Evolutionary conservation across 2,329 filamentous ascomycete species (phyloP).

Genomic region (Botryotinia convoluta): DNA sequence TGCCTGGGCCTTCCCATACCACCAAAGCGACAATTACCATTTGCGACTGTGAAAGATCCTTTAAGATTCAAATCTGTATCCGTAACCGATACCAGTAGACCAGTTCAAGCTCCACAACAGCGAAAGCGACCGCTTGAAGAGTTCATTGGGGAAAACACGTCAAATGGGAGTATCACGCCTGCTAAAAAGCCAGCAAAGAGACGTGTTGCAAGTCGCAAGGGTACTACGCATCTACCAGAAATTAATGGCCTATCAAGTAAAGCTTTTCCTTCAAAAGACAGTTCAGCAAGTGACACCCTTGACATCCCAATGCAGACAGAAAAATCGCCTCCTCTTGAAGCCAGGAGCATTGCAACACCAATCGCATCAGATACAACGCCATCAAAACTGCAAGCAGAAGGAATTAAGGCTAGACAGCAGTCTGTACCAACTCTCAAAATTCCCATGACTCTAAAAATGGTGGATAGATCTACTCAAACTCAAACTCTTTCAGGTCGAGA

Average conservation of each 20-base stretch:
- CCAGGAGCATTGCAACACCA: constrained; percentile 27
- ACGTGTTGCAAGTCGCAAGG: constrained; percentile 3
- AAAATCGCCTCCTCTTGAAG: constrained; percentile 26
- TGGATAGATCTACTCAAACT: constrained; percentile 36
- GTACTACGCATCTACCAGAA: background rate
- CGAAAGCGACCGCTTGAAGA: constrained; percentile 8
- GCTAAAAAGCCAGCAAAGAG: background rate
- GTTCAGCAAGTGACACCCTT: background rate
- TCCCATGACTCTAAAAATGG: constrained; percentile 30
- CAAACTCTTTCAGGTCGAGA: constrained; percentile 27
- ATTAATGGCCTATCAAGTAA: background rate
- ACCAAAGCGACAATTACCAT: constrained; percentile 34
- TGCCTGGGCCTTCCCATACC: constrained; percentile 26
- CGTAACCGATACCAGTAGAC: background rate
- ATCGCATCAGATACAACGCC: constrained; percentile 22
- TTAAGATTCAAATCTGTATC: background rate
- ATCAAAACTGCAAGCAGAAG: constrained; percentile 23
- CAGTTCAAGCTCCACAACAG: background rate
- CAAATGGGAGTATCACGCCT: background rate
- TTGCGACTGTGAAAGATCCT: constrained; percentile 23
- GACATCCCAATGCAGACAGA: constrained; percentile 12
- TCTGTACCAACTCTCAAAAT: constrained; percentile 15
- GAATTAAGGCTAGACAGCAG: constrained; percentile 21
- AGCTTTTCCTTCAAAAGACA: background rate
- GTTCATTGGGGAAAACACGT: background rate